Base-by-base conservation (phyloP, 208 protist genomes). In the Strigomonas culicis region DNA sequence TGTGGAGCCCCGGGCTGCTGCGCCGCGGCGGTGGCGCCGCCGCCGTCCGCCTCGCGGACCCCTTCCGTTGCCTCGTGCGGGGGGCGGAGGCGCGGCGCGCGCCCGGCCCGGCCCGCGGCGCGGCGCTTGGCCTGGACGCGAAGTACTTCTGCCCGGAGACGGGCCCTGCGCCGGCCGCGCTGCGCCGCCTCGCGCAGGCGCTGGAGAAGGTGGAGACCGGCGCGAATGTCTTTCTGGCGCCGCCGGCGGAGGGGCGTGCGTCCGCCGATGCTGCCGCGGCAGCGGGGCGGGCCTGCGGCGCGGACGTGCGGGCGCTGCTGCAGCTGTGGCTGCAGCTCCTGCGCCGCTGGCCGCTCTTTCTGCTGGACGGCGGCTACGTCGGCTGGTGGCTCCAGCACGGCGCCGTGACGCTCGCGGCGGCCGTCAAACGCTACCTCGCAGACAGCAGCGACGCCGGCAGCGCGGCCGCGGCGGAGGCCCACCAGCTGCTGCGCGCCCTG, bases 361-460 rank as follows among this genome's bases (percentile, higher is more conserved):
- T 79, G 32, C 68, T 74, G 58, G 70, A 59, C 25, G 63, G 68
- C 41, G 64, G 73, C 1, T 79, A 62, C 32, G 63, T 74, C 64
- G 74, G 60, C 6, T 79, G 74, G 25, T 67, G 74, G 36, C 41
- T 79, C 17, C 67, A 74, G 50, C 68, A 74, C 58, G 73, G 74
- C 51, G 63, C 68, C 15, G 68, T 21, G 6, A 44, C 71, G 27
- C 61, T 63, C 46, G 68, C 73, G 10, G 68, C 71, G 4, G 66
- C 66, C 3, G 50, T 53, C 44, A 68, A 73, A 41, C 31, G 59
- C 31, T 51, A 66, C 50, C 25, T 71, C 10, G 36, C 63, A 27
- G 67, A 62, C 32, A 53, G 70, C 36, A 74, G 74, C 41, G 73
- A 79, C 64, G 74, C 70, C 43, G 74, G 68, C 1, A 74, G 73